Evolutionary conservation across 2,329 filamentous ascomycete species (phyloP).

Genomic region (Sodiomyces alkalinus): DNA sequence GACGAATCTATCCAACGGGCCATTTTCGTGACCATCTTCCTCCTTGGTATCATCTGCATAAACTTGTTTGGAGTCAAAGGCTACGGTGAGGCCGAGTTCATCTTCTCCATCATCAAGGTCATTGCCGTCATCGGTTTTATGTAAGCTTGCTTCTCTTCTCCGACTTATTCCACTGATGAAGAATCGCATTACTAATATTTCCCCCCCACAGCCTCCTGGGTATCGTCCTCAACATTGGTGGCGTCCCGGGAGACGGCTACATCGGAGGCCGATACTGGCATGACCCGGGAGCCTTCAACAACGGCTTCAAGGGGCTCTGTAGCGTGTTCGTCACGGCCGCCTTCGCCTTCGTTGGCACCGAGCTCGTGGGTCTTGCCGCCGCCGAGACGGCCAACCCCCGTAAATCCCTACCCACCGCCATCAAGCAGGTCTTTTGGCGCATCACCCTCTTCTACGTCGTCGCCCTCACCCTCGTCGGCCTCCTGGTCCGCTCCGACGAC

Average conservation of each 20-base stretch:
- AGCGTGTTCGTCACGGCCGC: conserved; percentile 64
- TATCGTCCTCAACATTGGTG: conserved; percentile 73
- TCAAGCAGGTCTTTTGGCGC: conserved; percentile 93
- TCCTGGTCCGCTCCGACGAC: conserved; percentile 65
- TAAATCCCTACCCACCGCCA: conserved; percentile 69
- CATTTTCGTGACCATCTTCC: conserved; percentile 73
- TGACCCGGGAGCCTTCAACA: conserved; percentile 68
- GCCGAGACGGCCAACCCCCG: conserved; percentile 67
- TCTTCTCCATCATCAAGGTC: conserved; percentile 78
- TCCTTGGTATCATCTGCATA: conserved; percentile 59
- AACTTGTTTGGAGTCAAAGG: conserved; percentile 81
- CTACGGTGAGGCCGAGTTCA: conserved; percentile 81
- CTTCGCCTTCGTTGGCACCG: conserved; percentile 63
- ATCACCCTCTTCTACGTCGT: conserved; percentile 85
- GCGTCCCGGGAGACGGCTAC: conserved; percentile 57
- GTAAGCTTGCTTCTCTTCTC: conserved; percentile 27
- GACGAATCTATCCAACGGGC: conserved; percentile 46
- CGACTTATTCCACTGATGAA: conserved; percentile 1
- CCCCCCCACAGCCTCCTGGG: conserved; percentile 51
- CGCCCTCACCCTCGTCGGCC: conserved; percentile 63
- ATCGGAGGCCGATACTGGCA: conserved; percentile 69
- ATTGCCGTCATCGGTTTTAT: conserved; percentile 79
- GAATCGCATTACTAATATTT: conserved; percentile 3
- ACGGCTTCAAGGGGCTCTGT: conserved; percentile 73
- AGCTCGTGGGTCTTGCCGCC: conserved; percentile 61